Base-by-base conservation (phyloP, 805 yeast species). In the Hanseniaspora meyeri region DNA sequence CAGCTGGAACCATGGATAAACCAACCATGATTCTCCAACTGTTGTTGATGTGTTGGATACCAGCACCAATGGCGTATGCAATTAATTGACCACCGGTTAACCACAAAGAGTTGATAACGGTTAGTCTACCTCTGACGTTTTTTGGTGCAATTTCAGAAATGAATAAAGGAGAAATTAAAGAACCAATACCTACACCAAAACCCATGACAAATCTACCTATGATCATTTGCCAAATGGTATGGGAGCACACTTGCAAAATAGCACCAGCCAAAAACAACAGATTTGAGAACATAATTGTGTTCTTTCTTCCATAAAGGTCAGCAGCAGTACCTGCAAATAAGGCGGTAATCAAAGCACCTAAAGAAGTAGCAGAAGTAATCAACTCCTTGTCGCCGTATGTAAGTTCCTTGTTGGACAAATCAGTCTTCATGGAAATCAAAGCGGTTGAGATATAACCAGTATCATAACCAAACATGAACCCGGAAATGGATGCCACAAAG, bases 1-100 rank as follows among this genome's bases (percentile, higher is more conserved):
- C 82, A 7, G 96, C 86, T 14, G 97, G 97, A 32, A 91, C 78
- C 74, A 93, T 78, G 49, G 96, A 85, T 38, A 93, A 71, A 5
- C 97, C 97, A 38, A 93, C 96, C 31, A 88, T 76, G 45, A 88
- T 79, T 69, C 97, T 80, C 97, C 97, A 91, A 54, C 97, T 97
- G 64, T 87, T 83, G 58, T 77, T 62, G 31, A 87, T 85, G 45
- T 75, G 72, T 38, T 79, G 77, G 43, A 90, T 75, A 31, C 95
- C 96, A 62, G 95, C 93, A 71, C 95, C 95, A 65, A 87, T 83
- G 55, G 86, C 95, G 66, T 93, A 93, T 10, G 97, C 97, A 46
- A 93, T 77, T 60, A 91, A 77, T 72, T 93, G 97, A 62, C 97
- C 97, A 59, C 95, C 91, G 3, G 98, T 93, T 62, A 93, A 83